Base-by-base conservation (phyloP, 2,329 filamentous ascomycete species). In the Fusarium sp. region DNA sequence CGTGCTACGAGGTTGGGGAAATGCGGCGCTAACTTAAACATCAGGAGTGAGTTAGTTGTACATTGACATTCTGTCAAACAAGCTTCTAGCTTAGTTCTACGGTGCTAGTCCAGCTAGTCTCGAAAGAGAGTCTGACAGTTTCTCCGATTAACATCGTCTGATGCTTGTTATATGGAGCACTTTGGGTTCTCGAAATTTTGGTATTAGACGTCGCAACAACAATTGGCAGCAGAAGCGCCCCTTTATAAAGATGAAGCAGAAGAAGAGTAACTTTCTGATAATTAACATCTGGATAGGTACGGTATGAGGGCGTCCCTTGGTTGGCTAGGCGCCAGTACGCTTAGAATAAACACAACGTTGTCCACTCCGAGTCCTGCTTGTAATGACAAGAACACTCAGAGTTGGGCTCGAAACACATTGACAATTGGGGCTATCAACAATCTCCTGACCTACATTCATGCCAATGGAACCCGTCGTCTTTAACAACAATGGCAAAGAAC, bases 1-100 rank as follows among this genome's bases (percentile, higher is more conserved):
- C 14, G 24, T 10, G 32, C 13, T 52, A 13, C 14, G 22, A 53
- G 41, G 37, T 58, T 65, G 61, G 60, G 40, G 60, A 65, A 59
- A n/a, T 29, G 14, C n/a, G n/a, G 56, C 37, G 49, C 47, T 49
- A 61, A 34, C 30, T 44, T 40, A 12, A 34, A 16, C 25, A 27
- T 47, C 30, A 13, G 32, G 22, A 32, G 24, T 24, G 22, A 32
- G 24, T 24, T 24, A 24, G 20, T 18, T 32, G 42, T 18, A 51
- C 6, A 34, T 34, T 18, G 32, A 45, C 34, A 12, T 37, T n/a
- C 34, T 37, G 34, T n/a, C 34, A 37, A n/a, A 24, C 22, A 45
- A 24, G 16, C 42, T 25, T 45, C 42, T 18, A 25, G 14, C 42
- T 45, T 45, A 9, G 16, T 45, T 37, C 34, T 18, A 25, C 11